Evolutionary conservation across 495 filamentous ascomycete genomes (phyloP).

Genomic region (Hypoxylon perforatum): DNA sequence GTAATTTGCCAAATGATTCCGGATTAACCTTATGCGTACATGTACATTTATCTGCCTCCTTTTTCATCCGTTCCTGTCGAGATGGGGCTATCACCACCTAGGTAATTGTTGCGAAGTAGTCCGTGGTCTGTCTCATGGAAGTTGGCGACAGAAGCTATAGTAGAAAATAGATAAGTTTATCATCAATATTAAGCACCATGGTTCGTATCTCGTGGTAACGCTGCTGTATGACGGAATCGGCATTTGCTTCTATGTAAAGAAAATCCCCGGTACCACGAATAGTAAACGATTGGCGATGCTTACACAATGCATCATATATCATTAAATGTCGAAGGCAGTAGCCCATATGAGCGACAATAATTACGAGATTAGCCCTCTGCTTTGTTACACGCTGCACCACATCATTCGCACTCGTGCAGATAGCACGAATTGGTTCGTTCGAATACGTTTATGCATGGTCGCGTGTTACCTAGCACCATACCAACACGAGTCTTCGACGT

Average conservation of each 20-base stretch:
- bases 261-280: conserved; percentile 32
- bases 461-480: conserved; percentile 30
- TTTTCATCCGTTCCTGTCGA: too few species aligned
- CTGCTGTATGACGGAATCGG: conserved; percentile 34
- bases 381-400: conserved; percentile 43
- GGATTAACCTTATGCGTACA: too few species aligned
- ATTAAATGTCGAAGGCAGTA: conserved; percentile 30
- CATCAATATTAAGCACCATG: conserved; percentile 17
- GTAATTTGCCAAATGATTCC: not conserved
- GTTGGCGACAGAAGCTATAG: not conserved
- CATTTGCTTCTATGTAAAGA: conserved; percentile 24
- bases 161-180: conserved; percentile 3
- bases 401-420: conserved; percentile 27
- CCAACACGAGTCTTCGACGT: conserved; percentile 12
- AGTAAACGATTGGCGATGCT: conserved; percentile 34
- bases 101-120: too few species aligned
- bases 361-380: conserved; percentile 32
- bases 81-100: too few species aligned
- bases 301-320: conserved; percentile 23
- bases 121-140: not conserved
- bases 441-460: conserved; percentile 22
- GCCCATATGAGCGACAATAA: conserved; percentile 35
- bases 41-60: too few species aligned
- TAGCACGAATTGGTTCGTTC: conserved; percentile 29
- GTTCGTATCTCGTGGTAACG: conserved; percentile 39